Conservation (phyloP, 805 yeast species). For the Starmerella asiatica region DNA sequence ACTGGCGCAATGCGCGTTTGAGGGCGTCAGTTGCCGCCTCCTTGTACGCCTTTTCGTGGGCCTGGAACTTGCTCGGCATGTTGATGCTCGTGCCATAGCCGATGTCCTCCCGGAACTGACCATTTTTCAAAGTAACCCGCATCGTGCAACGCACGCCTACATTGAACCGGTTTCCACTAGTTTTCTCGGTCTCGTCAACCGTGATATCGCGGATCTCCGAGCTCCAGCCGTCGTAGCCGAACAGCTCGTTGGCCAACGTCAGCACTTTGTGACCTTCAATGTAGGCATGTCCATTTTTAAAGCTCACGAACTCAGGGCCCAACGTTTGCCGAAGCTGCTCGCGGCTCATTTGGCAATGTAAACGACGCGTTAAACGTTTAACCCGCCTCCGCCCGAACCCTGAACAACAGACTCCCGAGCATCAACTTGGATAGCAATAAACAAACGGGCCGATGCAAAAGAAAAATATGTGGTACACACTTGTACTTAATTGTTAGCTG, state of each 20-base stretch:
- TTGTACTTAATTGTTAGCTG: not conserved
- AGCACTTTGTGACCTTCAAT: constrained; percentile 65
- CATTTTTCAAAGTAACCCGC: constrained; percentile 54
- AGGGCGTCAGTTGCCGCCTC: constrained; percentile 69
- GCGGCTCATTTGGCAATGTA: constrained; percentile 1
- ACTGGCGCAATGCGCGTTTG: constrained; percentile 65
- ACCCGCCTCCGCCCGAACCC: not conserved
- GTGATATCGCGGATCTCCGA: constrained; percentile 45
- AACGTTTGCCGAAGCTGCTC: constrained; percentile 19
- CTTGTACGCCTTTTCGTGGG: constrained; percentile 64
- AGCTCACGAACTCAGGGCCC: constrained; percentile 32
- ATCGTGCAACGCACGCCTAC: constrained; percentile 33
- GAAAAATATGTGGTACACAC: no score
- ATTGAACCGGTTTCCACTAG: constrained; percentile 13
- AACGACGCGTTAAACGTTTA: not conserved
- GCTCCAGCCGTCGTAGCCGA: constrained; percentile 71
- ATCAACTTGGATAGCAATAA: no score
- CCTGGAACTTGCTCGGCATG: constrained; percentile 32
- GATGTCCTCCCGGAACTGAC: constrained; percentile 54
- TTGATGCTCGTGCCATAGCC: constrained; percentile 60
- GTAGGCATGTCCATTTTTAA: constrained; percentile 37
- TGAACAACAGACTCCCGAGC: not conserved
- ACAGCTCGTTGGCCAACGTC: constrained; percentile 57
- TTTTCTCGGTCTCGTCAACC: constrained; percentile 38
- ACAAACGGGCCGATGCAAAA: not conserved